Conservation (phyloP, 2,329 filamentous ascomycete genomes). For the Madurella mycetomatis region DNA sequence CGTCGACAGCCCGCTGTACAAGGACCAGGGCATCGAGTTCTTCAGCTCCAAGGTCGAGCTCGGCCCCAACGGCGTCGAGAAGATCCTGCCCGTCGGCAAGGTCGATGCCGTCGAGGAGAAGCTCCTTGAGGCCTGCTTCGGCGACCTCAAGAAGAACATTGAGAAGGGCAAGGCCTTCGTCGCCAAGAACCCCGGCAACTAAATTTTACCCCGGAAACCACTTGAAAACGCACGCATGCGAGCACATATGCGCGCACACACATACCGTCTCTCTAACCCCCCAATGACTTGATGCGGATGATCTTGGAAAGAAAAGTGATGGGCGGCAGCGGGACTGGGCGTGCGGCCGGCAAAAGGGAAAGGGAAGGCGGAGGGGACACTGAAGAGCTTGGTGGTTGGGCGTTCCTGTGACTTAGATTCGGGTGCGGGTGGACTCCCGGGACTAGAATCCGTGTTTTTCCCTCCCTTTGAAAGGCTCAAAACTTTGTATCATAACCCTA, state of each 20-base stretch:
- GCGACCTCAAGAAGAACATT: constrained; percentile 91
- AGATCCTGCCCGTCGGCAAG: constrained; percentile 84
- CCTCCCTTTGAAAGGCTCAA: background rate
- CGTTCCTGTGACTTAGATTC: background rate
- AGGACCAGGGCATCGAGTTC: constrained; percentile 96
- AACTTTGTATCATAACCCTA: background rate
- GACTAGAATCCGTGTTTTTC: background rate
- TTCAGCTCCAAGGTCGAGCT: constrained; percentile 95
- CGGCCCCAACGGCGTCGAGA: constrained; percentile 91
- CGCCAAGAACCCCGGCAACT: constrained; percentile 56
- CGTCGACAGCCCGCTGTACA: constrained; percentile 95
- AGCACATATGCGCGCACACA: background rate
- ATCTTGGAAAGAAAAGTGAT: background rate
- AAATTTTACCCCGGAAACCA: constrained; percentile 29
- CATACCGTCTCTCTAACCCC: background rate
- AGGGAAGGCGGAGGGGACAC: background rate
- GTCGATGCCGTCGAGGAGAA: constrained; percentile 82
- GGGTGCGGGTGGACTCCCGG: background rate
- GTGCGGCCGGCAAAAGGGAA: background rate
- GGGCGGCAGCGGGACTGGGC: background rate
- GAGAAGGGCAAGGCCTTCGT: constrained; percentile 73
- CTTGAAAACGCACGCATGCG: too few relatives aligned
- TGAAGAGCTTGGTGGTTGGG: background rate
- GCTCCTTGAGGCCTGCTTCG: constrained; percentile 79
- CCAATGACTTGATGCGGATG: background rate